A percentile compares a stretch with the other conserved stretches of the same genome.
Evolutionary conservation across 106 monocot species (phyloP).

Genomic region (Posidonia australis): DNA sequence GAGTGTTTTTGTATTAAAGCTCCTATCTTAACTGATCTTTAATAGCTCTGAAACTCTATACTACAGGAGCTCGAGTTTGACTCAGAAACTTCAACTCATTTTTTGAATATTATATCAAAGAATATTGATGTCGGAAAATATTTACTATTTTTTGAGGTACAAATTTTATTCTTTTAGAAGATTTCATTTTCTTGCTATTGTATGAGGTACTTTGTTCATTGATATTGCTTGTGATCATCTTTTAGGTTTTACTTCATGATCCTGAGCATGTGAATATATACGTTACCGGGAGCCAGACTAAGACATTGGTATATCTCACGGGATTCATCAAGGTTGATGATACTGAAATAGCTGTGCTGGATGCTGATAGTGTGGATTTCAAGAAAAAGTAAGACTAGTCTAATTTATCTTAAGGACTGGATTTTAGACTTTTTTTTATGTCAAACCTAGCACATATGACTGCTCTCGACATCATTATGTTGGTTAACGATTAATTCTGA

Average conservation of each 20-base stretch:
- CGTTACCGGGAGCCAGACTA: slow-evolving; percentile 39
- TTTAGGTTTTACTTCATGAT: slow-evolving; percentile 60
- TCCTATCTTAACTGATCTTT: not conserved
- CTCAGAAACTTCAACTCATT: slow-evolving; percentile 43
- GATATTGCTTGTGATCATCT: slow-evolving; percentile 4
- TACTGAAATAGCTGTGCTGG: slow-evolving; percentile 69
- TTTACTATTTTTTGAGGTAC: slow-evolving; percentile 72
- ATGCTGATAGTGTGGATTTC: slow-evolving; percentile 54
- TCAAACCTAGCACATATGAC: too few species aligned
- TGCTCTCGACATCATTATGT: too few species aligned
- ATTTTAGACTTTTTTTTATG: too few species aligned
- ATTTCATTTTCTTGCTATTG: not conserved
- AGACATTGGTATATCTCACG: slow-evolving; percentile 36
- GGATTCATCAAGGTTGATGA: slow-evolving; percentile 67
- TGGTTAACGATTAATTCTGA: too few species aligned
- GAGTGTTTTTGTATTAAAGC: not conserved
- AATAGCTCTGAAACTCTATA: not conserved
- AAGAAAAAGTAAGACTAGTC: slow-evolving; percentile 42
- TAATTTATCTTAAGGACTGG: too few species aligned
- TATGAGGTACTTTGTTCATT: not conserved
- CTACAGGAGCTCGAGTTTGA: slow-evolving; percentile 77
- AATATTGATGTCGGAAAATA: slow-evolving; percentile 89
- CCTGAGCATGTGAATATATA: slow-evolving; percentile 44
- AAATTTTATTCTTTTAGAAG: slow-evolving; percentile 4
- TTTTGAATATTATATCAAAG: slow-evolving; percentile 57